Conservation (phyloP, 2,329 filamentous ascomycete species). For the Aureobasidium mangrovei region DNA sequence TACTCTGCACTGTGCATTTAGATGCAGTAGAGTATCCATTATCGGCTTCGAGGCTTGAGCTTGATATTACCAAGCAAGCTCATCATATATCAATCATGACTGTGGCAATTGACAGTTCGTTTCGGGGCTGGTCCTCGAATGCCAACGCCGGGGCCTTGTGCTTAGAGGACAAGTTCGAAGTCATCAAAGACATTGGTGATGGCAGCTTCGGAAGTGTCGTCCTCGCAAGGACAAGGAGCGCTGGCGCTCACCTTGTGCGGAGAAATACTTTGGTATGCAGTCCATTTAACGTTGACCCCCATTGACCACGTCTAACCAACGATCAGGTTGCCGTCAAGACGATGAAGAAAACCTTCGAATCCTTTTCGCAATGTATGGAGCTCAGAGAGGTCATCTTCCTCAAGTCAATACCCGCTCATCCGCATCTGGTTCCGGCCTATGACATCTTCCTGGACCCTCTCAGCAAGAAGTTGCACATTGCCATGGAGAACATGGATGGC, state of each 20-base stretch:
- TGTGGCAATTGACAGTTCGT: slow-evolving; percentile 58
- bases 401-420: slow-evolving; percentile 75
- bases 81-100: slow-evolving; percentile 52
- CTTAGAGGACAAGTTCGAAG: slow-evolving; percentile 90
- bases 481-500: slow-evolving; percentile 99
- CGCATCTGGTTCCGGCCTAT: slow-evolving; percentile 89
- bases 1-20: slow-evolving; percentile 7
- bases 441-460: slow-evolving; percentile 97
- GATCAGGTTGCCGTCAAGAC: slow-evolving; percentile 93
- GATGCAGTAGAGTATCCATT: slow-evolving; percentile 8
- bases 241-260: slow-evolving; percentile 78
- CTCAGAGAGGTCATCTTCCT: slow-evolving; percentile 95
- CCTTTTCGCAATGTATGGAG: slow-evolving; percentile 80
- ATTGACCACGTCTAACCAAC: slow-evolving; percentile 18
- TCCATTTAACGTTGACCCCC: slow-evolving; percentile 10
- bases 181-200: slow-evolving; percentile 97
- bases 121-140: slow-evolving; percentile 47
- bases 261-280: slow-evolving; percentile 80
- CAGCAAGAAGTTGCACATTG: slow-evolving; percentile 93
- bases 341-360: slow-evolving; percentile 99
- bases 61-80: slow-evolving; percentile 1
- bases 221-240: slow-evolving; percentile 81
- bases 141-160: slow-evolving; percentile 41
- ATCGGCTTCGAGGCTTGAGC: slow-evolving; percentile 7
- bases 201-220: slow-evolving; percentile 96